Conservation (phyloP, 345 rosid species). For the Arabidopsis suecica region DNA sequence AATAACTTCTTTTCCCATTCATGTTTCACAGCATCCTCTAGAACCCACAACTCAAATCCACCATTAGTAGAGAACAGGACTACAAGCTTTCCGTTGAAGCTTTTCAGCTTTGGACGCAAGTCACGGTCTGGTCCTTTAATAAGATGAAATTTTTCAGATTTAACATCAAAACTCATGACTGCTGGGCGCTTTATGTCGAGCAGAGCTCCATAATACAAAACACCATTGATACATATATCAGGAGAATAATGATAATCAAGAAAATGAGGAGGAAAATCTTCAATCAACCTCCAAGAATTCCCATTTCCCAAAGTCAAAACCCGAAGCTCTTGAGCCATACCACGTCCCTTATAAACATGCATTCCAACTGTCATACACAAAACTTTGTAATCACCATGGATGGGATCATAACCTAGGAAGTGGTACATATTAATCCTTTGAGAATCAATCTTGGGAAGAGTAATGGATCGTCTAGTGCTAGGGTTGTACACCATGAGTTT, state of each 20-base stretch:
- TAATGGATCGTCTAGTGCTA: too few species aligned
- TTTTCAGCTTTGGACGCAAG: background rate
- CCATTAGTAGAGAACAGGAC: background rate
- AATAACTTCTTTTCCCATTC: background rate
- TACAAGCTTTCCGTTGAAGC: slow-evolving; percentile 18
- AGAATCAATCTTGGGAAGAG: too few species aligned
- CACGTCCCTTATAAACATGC: background rate
- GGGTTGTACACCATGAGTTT: too few species aligned
- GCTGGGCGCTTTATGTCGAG: background rate
- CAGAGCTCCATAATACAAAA: slow-evolving; percentile 27
- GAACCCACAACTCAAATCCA: slow-evolving; percentile 2
- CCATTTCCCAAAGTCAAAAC: slow-evolving; percentile 16
- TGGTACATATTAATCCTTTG: background rate
- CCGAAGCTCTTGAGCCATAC: background rate
- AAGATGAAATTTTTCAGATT: slow-evolving; percentile 13
- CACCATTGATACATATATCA: slow-evolving; percentile 13
- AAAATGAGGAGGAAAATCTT: slow-evolving; percentile 29
- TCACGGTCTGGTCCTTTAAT: background rate
- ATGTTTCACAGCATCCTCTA: slow-evolving; percentile 17
- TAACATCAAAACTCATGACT: slow-evolving; percentile 28
- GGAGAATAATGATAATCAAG: background rate
- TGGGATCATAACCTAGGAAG: slow-evolving; percentile 35
- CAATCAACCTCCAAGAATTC: slow-evolving; percentile 9
- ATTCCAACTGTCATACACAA: slow-evolving; percentile 16
- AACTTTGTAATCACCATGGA: slow-evolving; percentile 28